These are phyloP conservation scores for Beauveria asiatica DNA, from an alignment of 2,329 filamentous ascomycete species.

Conservation along the genomic window DNA sequence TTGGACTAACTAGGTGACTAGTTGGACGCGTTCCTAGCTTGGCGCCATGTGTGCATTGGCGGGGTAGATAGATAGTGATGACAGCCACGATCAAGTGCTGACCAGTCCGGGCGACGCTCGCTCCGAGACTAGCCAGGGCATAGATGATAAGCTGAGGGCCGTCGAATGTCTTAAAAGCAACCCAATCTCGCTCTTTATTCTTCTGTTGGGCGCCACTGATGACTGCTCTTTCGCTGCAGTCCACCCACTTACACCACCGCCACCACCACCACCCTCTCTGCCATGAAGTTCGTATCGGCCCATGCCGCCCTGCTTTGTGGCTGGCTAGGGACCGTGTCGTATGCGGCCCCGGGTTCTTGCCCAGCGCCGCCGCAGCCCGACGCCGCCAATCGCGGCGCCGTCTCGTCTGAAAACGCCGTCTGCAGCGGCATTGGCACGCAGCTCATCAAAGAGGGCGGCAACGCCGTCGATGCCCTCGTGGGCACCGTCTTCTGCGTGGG, in stretches of 20 bases:
- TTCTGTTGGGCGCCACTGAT: neutral
- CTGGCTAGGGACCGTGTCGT: neutral
- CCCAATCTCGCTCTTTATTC: too few relatives aligned
- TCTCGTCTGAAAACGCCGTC: conserved; percentile 50
- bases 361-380: conserved; percentile 1
- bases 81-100: neutral
- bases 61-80: neutral
- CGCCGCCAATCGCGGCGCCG: conserved; percentile 38
- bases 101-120: too few relatives aligned
- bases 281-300: neutral
- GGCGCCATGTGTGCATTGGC: neutral
- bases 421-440: conserved; percentile 53
- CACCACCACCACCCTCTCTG: neutral
- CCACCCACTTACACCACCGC: neutral
- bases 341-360: neutral
- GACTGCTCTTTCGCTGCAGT: too few relatives aligned
- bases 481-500: conserved; percentile 58
- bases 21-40: neutral
- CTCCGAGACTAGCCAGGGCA: too few relatives aligned
- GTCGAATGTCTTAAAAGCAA: neutral
- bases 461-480: conserved; percentile 58
- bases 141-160: neutral
- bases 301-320: neutral
- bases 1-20: too few relatives aligned
- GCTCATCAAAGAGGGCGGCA: conserved; percentile 51